Conservation (phyloP, 169 alveolate species). For the Cryptosporidium sp. region DNA sequence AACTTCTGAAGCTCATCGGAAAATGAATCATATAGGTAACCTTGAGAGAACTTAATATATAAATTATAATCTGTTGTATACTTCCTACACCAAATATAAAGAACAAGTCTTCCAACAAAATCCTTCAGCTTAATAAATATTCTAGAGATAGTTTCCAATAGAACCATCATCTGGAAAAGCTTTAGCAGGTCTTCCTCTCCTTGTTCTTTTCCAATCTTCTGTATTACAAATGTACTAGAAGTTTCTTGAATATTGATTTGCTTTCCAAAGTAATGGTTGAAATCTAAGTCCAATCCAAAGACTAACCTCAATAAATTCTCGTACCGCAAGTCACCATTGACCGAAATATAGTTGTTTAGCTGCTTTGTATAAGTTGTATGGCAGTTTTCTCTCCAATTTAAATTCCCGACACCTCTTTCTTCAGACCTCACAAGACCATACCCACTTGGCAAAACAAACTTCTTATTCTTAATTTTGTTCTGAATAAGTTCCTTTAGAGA, state of each 20-base stretch:
- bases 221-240: not conserved
- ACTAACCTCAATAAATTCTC: not conserved
- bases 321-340: not conserved
- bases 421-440: not conserved
- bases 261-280: not conserved
- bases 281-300: conserved; percentile 8
- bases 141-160: conserved; percentile 6
- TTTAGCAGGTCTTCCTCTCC: not conserved
- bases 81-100: conserved; percentile 71
- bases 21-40: conserved; percentile 44
- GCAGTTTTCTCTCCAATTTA: not conserved
- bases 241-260: not conserved
- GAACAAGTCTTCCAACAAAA: conserved; percentile 8
- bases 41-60: conserved; percentile 36
- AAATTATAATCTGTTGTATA: conserved; percentile 62
- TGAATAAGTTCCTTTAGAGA: not conserved
- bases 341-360: conserved; percentile 24
- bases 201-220: not conserved
- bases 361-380: not conserved
- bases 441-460: not conserved
- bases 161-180: conserved; percentile 34
- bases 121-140: not conserved
- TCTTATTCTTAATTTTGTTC: not conserved
- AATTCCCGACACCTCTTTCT: not conserved
- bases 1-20: not conserved